A percentile compares a stretch with the other conserved stretches of the same genome.
These are phyloP conservation scores for Anisodus tanguticus DNA, from an alignment of 257 asterid genomes.

Conservation along the genomic window DNA sequence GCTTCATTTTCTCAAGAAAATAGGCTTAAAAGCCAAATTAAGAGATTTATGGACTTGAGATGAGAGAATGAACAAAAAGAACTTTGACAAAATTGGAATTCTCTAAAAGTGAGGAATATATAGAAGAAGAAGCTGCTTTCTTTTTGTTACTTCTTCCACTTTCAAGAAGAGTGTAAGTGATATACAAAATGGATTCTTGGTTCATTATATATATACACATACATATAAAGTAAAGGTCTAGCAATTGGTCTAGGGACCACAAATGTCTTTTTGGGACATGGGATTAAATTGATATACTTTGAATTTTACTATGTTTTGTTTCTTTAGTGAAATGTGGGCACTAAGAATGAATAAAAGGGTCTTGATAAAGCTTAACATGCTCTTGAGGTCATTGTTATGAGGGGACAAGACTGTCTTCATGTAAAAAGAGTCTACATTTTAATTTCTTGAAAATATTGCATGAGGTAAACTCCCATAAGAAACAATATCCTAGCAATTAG, in stretches of 20 bases:
- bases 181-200: constrained; percentile 20
- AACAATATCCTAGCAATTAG: constrained; percentile 37
- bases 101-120: constrained; percentile 26
- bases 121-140: neutral
- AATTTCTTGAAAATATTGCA: constrained; percentile 36
- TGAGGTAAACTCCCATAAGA: constrained; percentile 19
- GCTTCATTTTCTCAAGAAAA: constrained; percentile 47
- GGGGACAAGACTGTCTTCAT: constrained; percentile 50
- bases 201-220: neutral
- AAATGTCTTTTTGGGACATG: constrained; percentile 23
- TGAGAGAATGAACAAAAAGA: constrained; percentile 28
- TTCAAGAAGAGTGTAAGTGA: neutral
- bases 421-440: constrained; percentile 50
- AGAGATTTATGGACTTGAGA: neutral
- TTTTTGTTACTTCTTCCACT: constrained; percentile 16
- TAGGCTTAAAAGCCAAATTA: neutral
- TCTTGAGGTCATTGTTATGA: constrained; percentile 42
- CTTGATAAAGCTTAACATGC: constrained; percentile 34
- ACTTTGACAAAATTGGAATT: constrained; percentile 20
- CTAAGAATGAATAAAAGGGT: constrained; percentile 28
- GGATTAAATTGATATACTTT: constrained; percentile 20
- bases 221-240: neutral
- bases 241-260: constrained; percentile 26
- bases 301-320: constrained; percentile 17
- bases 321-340: constrained; percentile 30